Evolutionary conservation across 1,284 basidiomycete species (phyloP), one percentile per base, ranked within the genome.

Genomic region (Microbotryum saponariae): DNA sequence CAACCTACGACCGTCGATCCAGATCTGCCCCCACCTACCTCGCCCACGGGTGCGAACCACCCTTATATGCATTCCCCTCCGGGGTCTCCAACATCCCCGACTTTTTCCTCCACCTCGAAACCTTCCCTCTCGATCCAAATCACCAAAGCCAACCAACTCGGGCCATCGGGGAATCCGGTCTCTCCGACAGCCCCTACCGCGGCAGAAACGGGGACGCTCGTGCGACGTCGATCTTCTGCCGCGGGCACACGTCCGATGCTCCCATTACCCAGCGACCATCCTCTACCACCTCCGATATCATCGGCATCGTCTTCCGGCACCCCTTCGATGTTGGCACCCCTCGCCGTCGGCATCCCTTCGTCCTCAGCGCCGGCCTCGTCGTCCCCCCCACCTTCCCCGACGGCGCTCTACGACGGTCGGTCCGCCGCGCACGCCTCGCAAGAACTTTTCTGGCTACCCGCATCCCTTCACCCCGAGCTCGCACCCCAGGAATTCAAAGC

Each of bases 381-480:
- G n/a, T 23, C 44, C 27, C 21, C 50, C 25, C 51, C 21, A 44
- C 23, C 25, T n/a, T 59, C 59, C 25, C 49, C 25, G 23, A 31
- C 14, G 57, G 20, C 47, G 5, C 23, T 54, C 29, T 48, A 57
- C 50, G 31, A 51, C 25, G 56, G 50, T 1, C n/a, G 29, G 9
- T 27, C 31, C 27, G 47, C 42, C 6, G 50, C 54, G 6, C 46
- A 52, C 7, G 23, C 62, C 20, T 52, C 56, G 4, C 63, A 59
- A 25, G 64, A 90, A 76, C 83, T 97, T 63, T 97, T 97, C 79
- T 98, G 94, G 94, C 91, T 98, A 20, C 94, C 94, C 47, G 94
- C 94, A 18, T 85, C 88, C 60, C 80, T 97, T 25, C 94, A 98
- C 74, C 96, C 94, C 23, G 94, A 98, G 78, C 89, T 98, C 73